Percentiles rank a stretch among this genome's conserved stretches.
phyloP scores from a whole-genome alignment of 768 basidiomycete species.

The Basidioascus undulatus region DNA sequence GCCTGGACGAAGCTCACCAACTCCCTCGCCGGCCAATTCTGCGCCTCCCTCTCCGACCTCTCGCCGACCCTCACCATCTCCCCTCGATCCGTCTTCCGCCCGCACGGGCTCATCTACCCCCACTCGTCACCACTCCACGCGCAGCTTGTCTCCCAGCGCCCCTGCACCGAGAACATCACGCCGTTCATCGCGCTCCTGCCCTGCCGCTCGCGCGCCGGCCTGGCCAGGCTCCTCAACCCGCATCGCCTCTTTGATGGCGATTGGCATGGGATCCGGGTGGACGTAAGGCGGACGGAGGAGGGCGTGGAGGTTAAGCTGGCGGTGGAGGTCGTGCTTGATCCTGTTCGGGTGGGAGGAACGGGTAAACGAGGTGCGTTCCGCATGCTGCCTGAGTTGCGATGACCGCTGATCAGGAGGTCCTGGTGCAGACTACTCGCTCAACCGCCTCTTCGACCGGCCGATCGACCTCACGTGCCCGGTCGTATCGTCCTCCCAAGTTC shows the following conservation, averaged over 20 bases:
- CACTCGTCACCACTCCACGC: constrained; percentile 35
- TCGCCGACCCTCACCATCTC: constrained; percentile 33
- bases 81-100: constrained; percentile 34
- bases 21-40: constrained; percentile 77
- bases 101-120: constrained; percentile 33
- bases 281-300: constrained; percentile 25
- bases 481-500: constrained; percentile 23
- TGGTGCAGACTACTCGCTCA: constrained; percentile 45
- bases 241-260: constrained; percentile 69
- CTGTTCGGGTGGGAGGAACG: constrained; percentile 23
- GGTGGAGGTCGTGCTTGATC: constrained; percentile 57
- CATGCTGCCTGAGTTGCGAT: neutral
- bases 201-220: constrained; percentile 67
- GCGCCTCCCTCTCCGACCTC: constrained; percentile 61
- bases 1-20: constrained; percentile 72
- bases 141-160: constrained; percentile 51
- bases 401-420: no score
- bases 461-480: constrained; percentile 46
- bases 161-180: constrained; percentile 95
- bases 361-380: constrained; percentile 29
- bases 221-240: constrained; percentile 59
- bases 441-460: constrained; percentile 37
- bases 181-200: constrained; percentile 87
- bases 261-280: constrained; percentile 70
- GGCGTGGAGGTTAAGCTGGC: constrained; percentile 36